Conservation (phyloP, 2,329 filamentous ascomycete genomes). For the Trichothecium sympodiale region DNA sequence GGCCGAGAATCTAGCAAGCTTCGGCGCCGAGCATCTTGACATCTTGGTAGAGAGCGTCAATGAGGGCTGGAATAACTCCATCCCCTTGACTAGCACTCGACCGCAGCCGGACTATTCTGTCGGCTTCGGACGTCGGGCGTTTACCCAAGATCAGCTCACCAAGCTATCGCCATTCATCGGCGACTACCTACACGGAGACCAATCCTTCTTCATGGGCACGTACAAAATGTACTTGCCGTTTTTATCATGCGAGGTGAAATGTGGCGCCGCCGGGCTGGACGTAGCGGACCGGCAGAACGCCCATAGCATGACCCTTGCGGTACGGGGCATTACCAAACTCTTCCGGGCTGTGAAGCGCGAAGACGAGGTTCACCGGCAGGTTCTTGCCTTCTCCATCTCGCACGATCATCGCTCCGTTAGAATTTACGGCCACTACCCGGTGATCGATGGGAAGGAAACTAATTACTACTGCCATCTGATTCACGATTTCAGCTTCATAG, state of each 20-base stretch:
- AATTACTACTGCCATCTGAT: conserved; percentile 28
- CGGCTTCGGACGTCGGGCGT: conserved; percentile 27
- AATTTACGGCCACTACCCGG: conserved; percentile 30
- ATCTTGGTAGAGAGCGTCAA: conserved; percentile 21
- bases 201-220: conserved; percentile 31
- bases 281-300: conserved; percentile 27
- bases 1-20: conserved; percentile 19
- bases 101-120: conserved; percentile 33
- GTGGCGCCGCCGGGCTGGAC: conserved; percentile 22
- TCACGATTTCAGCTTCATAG: conserved; percentile 18
- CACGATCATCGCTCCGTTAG: conserved; percentile 14
- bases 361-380: conserved; percentile 25
- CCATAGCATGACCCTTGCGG: conserved; percentile 28
- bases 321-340: conserved; percentile 25
- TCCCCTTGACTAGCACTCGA: conserved; percentile 21
- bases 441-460: conserved; percentile 16
- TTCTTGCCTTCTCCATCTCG: conserved; percentile 32
- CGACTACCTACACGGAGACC: conserved; percentile 16
- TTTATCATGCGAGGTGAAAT: conserved; percentile 36
- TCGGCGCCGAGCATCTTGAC: conserved; percentile 17
- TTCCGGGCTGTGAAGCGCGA: conserved; percentile 23
- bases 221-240: conserved; percentile 37
- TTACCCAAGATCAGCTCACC: conserved; percentile 27
- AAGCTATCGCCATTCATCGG: conserved; percentile 26
- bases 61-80: conserved; percentile 28